Evolutionary conservation across 768 basidiomycete species (phyloP).

Genomic region (Macrolepiota albuminosa): DNA sequence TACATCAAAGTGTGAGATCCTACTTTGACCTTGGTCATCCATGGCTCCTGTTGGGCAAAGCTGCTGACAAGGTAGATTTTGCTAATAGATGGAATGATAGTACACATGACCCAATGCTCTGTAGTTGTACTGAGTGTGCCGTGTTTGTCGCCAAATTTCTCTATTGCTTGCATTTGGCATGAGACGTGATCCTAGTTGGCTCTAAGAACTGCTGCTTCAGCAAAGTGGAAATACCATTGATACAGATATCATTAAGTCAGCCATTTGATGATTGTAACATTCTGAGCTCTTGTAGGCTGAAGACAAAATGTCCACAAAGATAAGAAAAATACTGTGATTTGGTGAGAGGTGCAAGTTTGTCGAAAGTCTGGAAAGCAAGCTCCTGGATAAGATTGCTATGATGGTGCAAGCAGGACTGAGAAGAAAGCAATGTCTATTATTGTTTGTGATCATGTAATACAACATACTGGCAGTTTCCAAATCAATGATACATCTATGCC

Average conservation of each 20-base stretch:
- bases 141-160: too few relatives aligned
- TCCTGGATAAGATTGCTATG: too few relatives aligned
- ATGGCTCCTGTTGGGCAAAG: constrained; percentile 10
- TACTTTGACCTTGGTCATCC: constrained; percentile 6
- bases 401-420: too few relatives aligned
- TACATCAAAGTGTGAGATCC: background rate
- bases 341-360: background rate
- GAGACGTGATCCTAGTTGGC: background rate
- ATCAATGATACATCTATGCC: too few relatives aligned
- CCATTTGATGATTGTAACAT: constrained; percentile 15
- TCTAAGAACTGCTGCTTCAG: constrained; percentile 10
- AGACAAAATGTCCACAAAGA: background rate
- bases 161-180: background rate
- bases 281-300: background rate
- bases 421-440: too few relatives aligned
- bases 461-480: too few relatives aligned
- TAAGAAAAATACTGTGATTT: too few relatives aligned
- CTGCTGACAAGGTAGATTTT: constrained; percentile 29
- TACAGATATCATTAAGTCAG: constrained; percentile 11
- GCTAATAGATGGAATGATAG: constrained; percentile 8
- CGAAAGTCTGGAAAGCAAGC: background rate
- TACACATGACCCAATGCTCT: constrained; percentile 31
- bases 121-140: constrained; percentile 22
- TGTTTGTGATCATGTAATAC: too few relatives aligned
- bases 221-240: constrained; percentile 17